phyloP scores from a whole-genome alignment of 1,284 basidiomycete genomes.

The Cutaneotrichosporon dermatis region DNA sequence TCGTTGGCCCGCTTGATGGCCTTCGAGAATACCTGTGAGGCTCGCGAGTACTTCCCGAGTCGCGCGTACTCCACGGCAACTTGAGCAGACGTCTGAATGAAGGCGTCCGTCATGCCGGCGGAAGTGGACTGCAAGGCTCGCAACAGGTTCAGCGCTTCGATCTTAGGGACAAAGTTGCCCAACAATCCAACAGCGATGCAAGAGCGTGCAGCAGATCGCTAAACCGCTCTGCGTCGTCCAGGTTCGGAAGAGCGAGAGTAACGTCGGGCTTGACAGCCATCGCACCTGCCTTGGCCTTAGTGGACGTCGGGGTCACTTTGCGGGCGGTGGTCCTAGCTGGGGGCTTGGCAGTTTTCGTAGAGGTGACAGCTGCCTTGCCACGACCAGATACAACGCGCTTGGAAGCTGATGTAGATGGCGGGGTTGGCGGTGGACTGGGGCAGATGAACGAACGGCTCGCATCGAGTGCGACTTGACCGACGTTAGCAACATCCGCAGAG shows the following conservation, averaged over 20 bases:
- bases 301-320: not conserved
- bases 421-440: conserved; percentile 13
- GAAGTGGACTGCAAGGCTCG: conserved; percentile 56
- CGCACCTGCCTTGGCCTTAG: not conserved
- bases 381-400: not conserved
- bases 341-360: not conserved
- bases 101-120: conserved; percentile 54
- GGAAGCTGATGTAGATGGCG: no score
- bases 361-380: not conserved
- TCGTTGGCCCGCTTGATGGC: conserved; percentile 51
- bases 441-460: conserved; percentile 26
- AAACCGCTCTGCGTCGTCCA: conserved; percentile 55
- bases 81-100: conserved; percentile 61
- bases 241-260: not conserved
- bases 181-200: conserved; percentile 61
- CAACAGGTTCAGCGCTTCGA: conserved; percentile 54
- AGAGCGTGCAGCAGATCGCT: conserved; percentile 53
- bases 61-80: conserved; percentile 71
- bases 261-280: not conserved
- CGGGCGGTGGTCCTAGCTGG: not conserved
- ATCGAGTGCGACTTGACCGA: conserved; percentile 21
- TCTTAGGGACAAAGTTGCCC: conserved; percentile 52
- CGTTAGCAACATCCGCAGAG: conserved; percentile 12
- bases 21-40: conserved; percentile 60
- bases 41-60: conserved; percentile 68